A percentile compares a stretch with the other conserved stretches of the same genome.
Conservation (phyloP, 2,329 filamentous ascomycete species). For the Claviceps africana region DNA sequence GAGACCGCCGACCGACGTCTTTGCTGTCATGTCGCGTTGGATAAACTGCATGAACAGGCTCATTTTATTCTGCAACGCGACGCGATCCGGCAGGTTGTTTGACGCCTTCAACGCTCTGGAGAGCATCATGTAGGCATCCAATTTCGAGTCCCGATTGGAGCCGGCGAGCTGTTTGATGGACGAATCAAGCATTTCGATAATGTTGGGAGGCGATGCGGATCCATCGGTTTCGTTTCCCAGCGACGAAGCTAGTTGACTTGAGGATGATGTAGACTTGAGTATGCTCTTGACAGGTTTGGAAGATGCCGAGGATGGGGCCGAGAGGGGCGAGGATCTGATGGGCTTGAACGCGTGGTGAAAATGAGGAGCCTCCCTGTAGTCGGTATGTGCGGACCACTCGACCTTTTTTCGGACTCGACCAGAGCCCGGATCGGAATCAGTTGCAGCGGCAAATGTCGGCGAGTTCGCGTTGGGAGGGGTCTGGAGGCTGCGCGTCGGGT, state of each 20-base stretch:
- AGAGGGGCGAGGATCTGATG: conserved; percentile 25
- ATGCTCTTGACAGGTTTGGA: conserved; percentile 50
- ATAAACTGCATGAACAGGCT: conserved; percentile 67
- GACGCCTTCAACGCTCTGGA: conserved; percentile 65
- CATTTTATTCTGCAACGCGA: conserved; percentile 63
- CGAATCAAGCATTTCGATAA: conserved; percentile 73
- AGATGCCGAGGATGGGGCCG: conserved; percentile 23
- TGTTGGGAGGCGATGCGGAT: conserved; percentile 31
- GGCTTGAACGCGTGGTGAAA: conserved; percentile 25
- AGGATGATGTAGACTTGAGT: conserved; percentile 53
- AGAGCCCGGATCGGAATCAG: conserved; percentile 28
- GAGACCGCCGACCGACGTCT: conserved; percentile 36
- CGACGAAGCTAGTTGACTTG: conserved; percentile 28
- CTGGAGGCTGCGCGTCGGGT: conserved; percentile 24
- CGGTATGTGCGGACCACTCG: conserved; percentile 41
- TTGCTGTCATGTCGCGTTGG: conserved; percentile 60
- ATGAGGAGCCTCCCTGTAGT: conserved; percentile 40
- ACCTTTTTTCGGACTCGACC: conserved; percentile 37
- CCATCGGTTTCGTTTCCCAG: conserved; percentile 28
- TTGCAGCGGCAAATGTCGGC: conserved; percentile 26
- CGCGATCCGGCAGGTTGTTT: conserved; percentile 63
- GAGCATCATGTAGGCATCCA: conserved; percentile 79
- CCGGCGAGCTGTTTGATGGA: conserved; percentile 69
- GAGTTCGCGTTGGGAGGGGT: conserved; percentile 39
- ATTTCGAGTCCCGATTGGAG: conserved; percentile 52